A percentile compares a stretch with the other conserved stretches of the same genome.
These are phyloP conservation scores for Colletotrichum costaricense DNA, from an alignment of 2,329 filamentous ascomycete genomes.

Conservation along the genomic window DNA sequence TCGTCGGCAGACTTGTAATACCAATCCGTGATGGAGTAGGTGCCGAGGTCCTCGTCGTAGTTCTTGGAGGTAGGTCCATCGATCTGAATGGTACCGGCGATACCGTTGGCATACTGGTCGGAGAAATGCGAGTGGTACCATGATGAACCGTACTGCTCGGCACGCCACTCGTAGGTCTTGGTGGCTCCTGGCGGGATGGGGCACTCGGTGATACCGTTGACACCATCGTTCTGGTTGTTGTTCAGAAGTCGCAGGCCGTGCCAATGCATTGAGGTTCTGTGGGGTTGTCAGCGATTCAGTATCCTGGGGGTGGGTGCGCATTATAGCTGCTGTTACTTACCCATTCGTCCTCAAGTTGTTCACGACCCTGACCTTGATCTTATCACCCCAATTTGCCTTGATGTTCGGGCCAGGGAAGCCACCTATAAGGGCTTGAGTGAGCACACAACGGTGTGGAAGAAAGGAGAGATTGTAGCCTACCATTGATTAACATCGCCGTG, in stretches of 20 bases:
- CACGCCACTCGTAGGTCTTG: constrained; percentile 50
- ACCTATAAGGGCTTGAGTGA: constrained; percentile 9
- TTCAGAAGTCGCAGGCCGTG: constrained; percentile 58
- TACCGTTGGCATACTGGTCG: constrained; percentile 62
- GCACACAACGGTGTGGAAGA: background rate
- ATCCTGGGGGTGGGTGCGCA: too few species aligned
- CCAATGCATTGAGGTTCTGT: constrained; percentile 59
- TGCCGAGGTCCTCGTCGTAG: constrained; percentile 73
- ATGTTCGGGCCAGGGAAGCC: constrained; percentile 61
- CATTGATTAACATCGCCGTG: constrained; percentile 40
- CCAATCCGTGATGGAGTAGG: constrained; percentile 64
- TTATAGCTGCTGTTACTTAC: constrained; percentile 36
- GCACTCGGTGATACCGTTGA: constrained; percentile 55
- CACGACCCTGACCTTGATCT: constrained; percentile 68
- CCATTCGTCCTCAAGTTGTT: constrained; percentile 68
- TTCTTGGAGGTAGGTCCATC: constrained; percentile 54
- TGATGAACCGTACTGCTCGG: constrained; percentile 51
- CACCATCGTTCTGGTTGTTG: constrained; percentile 59
- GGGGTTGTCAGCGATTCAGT: background rate
- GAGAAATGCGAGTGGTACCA: constrained; percentile 60
- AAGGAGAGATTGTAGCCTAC: background rate
- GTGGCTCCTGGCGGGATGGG: constrained; percentile 49
- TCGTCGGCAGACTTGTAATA: constrained; percentile 53
- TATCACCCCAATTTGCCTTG: constrained; percentile 63
- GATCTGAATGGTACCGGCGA: constrained; percentile 62